Evolutionary conservation across 2,329 filamentous ascomycete genomes (phyloP), one percentile per base, ranked within the genome.

Genomic region (Emericellopsis cladophorae): DNA sequence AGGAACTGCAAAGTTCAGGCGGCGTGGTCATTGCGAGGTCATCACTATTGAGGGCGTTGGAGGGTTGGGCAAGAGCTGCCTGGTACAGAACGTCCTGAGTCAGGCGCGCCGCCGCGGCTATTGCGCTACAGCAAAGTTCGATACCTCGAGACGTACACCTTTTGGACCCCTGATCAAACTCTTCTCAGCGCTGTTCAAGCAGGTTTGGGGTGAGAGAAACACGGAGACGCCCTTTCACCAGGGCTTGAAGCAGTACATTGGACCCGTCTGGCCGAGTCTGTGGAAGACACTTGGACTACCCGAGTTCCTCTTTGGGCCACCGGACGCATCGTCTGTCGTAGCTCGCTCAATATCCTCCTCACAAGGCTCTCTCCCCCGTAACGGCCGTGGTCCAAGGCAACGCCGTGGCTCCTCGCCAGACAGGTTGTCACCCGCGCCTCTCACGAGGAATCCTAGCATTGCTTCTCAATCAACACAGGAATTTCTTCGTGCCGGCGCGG

Each of bases 41-140:
- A 62, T 81, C 16, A 67, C 68, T 14, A 68, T 82, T 40, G 72
- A 79, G 48, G 78, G 78, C 24, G 65, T 70, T 11, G 76, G 71
- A 4, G 78, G 78, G 1, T 58, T 81, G n/a, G 78, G 78, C 14
- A 82, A 82, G 55, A 80, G 71, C 46, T 75, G 72, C 44, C 64
- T 82, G 14, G 72, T 80, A 22, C 75, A 81, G 49, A 77, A 75
- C 8, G 71, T 80, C 5, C 65, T 80, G 34, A 62, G 70, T 3
- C 77, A 81, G 47, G 74, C 74, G 14, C 65, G 77, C 39, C 67
- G 72, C 36, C 68, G 71, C 44, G 78, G 78, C 3, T 81, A 81
- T 51, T 81, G 76, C 49, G 74, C 76, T 7, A 79, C 74, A 26
- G 72, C 77, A 33, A 81, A 81, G 51, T 81, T 81, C 44, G 78